These are phyloP conservation scores for Monilinia fructicola DNA, from an alignment of 2,329 filamentous ascomycete genomes.

Conservation along the genomic window DNA sequence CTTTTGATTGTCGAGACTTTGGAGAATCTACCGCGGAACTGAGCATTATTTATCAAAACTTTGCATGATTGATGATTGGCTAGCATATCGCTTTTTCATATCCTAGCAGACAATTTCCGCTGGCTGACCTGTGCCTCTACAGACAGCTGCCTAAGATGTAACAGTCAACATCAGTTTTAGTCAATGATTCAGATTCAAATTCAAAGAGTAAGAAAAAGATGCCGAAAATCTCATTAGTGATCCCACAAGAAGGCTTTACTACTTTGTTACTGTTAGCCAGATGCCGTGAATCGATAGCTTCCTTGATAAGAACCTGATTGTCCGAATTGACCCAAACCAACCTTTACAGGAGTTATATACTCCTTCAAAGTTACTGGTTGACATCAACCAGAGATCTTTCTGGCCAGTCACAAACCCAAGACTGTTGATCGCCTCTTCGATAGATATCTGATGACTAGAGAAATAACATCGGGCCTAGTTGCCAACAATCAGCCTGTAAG, in stretches of 20 bases:
- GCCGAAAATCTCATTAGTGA: slow-evolving; percentile 2
- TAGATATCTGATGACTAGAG: slow-evolving; percentile 1
- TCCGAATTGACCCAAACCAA: neutral
- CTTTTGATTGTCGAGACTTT: slow-evolving; percentile 5
- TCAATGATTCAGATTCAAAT: slow-evolving; percentile 15
- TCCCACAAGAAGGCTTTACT: slow-evolving; percentile 1
- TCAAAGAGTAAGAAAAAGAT: slow-evolving; percentile 10
- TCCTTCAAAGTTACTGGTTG: neutral
- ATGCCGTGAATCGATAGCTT: slow-evolving; percentile 14
- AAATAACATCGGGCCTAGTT: neutral
- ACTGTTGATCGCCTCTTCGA: neutral
- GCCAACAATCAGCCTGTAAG: slow-evolving; percentile 1
- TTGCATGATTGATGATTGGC: slow-evolving; percentile 14
- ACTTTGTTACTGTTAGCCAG: slow-evolving; percentile 10
- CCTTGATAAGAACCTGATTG: slow-evolving; percentile 3
- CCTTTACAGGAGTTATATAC: neutral
- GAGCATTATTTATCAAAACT: neutral
- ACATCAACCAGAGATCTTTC: slow-evolving; percentile 4
- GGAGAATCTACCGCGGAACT: neutral
- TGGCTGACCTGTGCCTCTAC: neutral
- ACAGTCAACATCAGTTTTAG: slow-evolving; percentile 7
- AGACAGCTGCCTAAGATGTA: slow-evolving; percentile 11
- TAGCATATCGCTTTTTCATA: neutral
- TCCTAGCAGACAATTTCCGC: neutral
- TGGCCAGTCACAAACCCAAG: neutral